Base-by-base conservation (phyloP, 805 yeast genomes). In the Starmerella apis region DNA sequence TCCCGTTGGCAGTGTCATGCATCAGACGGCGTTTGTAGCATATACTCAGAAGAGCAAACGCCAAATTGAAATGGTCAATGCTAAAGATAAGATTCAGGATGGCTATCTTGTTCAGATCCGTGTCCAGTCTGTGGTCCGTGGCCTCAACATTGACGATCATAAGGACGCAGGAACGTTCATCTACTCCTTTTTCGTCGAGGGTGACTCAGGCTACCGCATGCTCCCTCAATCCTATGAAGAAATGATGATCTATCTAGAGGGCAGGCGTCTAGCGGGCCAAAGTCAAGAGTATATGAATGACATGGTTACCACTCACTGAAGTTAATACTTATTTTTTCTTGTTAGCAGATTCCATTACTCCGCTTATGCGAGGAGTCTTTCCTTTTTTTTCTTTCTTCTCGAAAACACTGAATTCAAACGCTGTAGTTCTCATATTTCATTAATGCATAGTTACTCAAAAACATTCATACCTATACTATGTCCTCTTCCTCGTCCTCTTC, bases 31-130 rank as follows among this genome's bases (percentile, higher is more conserved):
- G 0, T 72, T 81, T 19, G 85, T 88, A 7, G 86, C 83, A 22
- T 86, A 88, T 67, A 86, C 96, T 2, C 94, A 86, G 63, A 90
- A 83, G 58, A 41, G 49, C 25, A 47, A 43, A 31, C 50, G 58
- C n/a, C 48, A 42, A 14, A 48, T 56, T 22, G 68, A 85, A 47
- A 81, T 52, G n/a, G 61, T 63, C 5, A 60, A 62, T 41, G 59
- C 55, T 14, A 56, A 45, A n/a, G 25, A 51, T 10, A 49, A 46
- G 30, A 46, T 43, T 10, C 52, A 43, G 36, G 56, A 60, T 23
- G 96, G 96, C 49, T 84, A 95, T 4, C 71, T 88, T 58, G 75
- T 88, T 49, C 96, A 88, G 69, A 92, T 88, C 24, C 81, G 85
- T 61, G 96, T 88, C 14, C 87, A 83, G 63, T 83, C 95, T 3